Base-by-base conservation (phyloP, 2,329 filamentous ascomycete genomes). In the Dendrostoma leiphaemia region DNA sequence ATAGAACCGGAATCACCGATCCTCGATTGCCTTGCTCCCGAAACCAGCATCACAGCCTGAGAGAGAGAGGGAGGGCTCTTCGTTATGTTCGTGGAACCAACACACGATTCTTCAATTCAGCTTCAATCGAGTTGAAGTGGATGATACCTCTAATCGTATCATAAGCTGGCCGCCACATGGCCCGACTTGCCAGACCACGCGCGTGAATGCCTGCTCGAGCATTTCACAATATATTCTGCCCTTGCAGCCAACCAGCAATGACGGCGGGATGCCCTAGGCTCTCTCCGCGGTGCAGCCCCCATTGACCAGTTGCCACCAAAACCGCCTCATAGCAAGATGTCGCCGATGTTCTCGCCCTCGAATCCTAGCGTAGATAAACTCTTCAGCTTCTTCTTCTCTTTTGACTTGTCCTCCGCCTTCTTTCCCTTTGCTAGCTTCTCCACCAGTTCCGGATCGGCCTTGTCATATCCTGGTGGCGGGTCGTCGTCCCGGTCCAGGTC, bases 401-500 rank as follows among this genome's bases (percentile, higher is more conserved):
- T 84, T 53, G 73, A 76, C 76, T 89, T 91, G 62, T 90, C 85
- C 52, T 80, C 77, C 4, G 72, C 75, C 60, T 89, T 88, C 67
- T 86, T 84, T 66, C 88, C 81, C 70, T 90, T 89, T 60, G 88
- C 88, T 41, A 94, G 71, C 58, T 85, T 76, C 1, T 90, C 80
- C 2, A 85, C 91, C 60, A 70, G 67, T 64, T 83, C 75, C 60
- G 61, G 32, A 9, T 69, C 66, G 41, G 67, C 69, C 62, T 78
- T 76, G 61, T 80, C 77, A 63, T 88, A 91, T 29, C 86, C 84
- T 4, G 78, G 70, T 1, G 90, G 91, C 13, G 91, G 80, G 55
- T 95, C 86, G 70, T 99, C 94, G 71, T 99, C 94, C 67, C 89
- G 91, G 76, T 99, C 94, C 23, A 99, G 83, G 69, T 99, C 94